Conservation (phyloP, 2,329 filamentous ascomycete genomes). For the Erysiphe pulchra region DNA sequence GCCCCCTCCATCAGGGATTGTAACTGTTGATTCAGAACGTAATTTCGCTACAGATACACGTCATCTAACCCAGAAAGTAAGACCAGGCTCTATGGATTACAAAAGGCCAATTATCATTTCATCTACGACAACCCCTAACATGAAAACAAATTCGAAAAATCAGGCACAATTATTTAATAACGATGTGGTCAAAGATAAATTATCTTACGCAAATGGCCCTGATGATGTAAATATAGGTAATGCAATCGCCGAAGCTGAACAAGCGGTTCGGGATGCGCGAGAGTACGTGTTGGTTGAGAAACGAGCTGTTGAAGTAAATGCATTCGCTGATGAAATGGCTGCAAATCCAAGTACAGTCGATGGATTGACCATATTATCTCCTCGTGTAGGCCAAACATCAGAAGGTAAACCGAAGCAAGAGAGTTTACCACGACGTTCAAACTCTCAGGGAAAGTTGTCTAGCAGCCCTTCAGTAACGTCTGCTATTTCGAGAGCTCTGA, state of each 20-base stretch:
- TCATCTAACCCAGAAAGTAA: slow-evolving; percentile 2
- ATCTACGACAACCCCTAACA: slow-evolving; percentile 9
- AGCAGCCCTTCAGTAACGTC: slow-evolving; percentile 58
- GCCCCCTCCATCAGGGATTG: slow-evolving; percentile 6
- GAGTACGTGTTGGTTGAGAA: slow-evolving; percentile 96
- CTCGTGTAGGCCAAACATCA: slow-evolving; percentile 50
- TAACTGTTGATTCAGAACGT: slow-evolving; percentile 3
- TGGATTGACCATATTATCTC: slow-evolving; percentile 37
- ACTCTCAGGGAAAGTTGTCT: slow-evolving; percentile 48
- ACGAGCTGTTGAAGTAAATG: slow-evolving; percentile 84
- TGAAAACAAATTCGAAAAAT: slow-evolving; percentile 13
- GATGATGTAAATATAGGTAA: slow-evolving; percentile 16
- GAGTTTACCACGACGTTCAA: slow-evolving; percentile 38
- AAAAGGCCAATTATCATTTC: slow-evolving; percentile 7
- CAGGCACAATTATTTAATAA: slow-evolving; percentile 8
- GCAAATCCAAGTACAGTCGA: slow-evolving; percentile 44
- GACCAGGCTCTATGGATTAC: slow-evolving; percentile 5
- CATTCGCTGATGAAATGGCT: slow-evolving; percentile 82
- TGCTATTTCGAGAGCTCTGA: slow-evolving; percentile 81
- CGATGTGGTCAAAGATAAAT: slow-evolving; percentile 4
- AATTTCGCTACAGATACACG: slow-evolving; percentile 7
- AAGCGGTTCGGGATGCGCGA: slow-evolving; percentile 62
- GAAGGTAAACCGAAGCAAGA: slow-evolving; percentile 36
- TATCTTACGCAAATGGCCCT: slow-evolving; percentile 1
- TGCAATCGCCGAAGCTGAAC: slow-evolving; percentile 38